A percentile compares a stretch with the other conserved stretches of the same genome.
Evolutionary conservation across 2,329 filamentous ascomycete genomes (phyloP).

Genomic region (Ophiostoma sp.): DNA sequence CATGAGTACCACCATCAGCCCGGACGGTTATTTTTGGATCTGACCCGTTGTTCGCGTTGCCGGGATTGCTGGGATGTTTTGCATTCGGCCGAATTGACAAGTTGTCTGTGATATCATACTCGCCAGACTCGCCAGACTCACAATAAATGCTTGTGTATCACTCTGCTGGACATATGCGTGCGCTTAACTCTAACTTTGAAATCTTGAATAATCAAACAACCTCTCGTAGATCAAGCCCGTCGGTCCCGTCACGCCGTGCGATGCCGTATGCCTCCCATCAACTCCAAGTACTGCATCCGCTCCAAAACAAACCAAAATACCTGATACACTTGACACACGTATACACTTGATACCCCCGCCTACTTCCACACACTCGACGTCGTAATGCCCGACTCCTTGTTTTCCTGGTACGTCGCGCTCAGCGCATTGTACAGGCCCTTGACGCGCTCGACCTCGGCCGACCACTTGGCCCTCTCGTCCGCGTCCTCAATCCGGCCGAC

Average conservation of each 20-base stretch:
- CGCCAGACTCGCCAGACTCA: too few species aligned
- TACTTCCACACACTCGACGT: slow-evolving; percentile 48
- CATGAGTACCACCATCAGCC: neutral
- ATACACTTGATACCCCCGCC: neutral
- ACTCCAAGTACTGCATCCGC: too few species aligned
- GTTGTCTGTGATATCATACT: neutral
- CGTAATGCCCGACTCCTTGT: slow-evolving; percentile 40
- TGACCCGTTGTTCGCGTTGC: neutral
- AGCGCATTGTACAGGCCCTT: slow-evolving; percentile 46
- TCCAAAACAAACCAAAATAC: too few species aligned
- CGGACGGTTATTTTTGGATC: neutral
- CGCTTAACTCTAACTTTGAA: neutral
- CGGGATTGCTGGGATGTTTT: neutral
- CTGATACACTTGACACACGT: too few species aligned
- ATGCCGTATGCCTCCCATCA: neutral
- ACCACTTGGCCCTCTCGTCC: slow-evolving; percentile 35
- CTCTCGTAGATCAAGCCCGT: neutral
- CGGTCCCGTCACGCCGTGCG: neutral
- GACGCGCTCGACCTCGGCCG: slow-evolving; percentile 42
- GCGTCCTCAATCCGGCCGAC: slow-evolving; percentile 36
- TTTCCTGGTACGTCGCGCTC: slow-evolving; percentile 46
- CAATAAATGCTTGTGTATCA: neutral
- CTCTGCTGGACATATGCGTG: neutral
- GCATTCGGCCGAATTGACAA: neutral
- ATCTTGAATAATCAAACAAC: neutral